Evolutionary conservation across 495 filamentous ascomycete genomes (phyloP), one percentile per base, ranked within the genome.

Genomic region (Astrocystis sublimbata): DNA sequence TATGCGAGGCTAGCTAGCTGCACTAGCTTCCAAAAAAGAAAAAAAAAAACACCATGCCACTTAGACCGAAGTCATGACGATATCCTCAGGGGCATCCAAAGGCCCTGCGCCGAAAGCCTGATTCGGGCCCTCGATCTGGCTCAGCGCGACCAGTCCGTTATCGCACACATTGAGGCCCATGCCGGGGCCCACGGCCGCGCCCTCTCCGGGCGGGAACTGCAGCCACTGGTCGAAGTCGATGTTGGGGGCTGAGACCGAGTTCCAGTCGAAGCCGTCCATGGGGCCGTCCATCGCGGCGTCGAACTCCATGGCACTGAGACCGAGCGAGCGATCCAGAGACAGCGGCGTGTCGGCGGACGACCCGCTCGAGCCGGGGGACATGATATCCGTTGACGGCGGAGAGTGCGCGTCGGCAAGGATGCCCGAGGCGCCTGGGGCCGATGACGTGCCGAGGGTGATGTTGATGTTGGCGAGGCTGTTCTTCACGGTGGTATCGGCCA

Each of bases 211-310:
- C 3, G 74, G 74, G 58, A 76, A 80, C 51, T 79, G 73, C 36
- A 80, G 67, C 72, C 73, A 80, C 53, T 79, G 76, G 36, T 76
- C 75, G 49, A 77, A 77, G 65, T 80, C 75, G 43, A 79, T 73
- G 42, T 76, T 73, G 1, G 67, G 69, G 4, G 66, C 71, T 0
- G 74, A 59, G 1, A 75, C 59, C 35, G 71, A 69, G 51, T 71
- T 74, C 74, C 74, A 76, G 59, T 76, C 74, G 49, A 76, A 76
- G 8, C 69, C 69, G 60, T 73, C 71, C 41, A 63, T 61, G 19
- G 64, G 61, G 17, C 63, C 68, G 28, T 71, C 63, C 9, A 43
- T 50, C 10, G 59, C 56, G 38, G 68, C 66, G 36, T 76, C 65
- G 21, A 71, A 42, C 7, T 60, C 60, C 28, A 55, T 66, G 17